Conservation (phyloP, 345 rosid species). For the Populus euphratica region DNA sequence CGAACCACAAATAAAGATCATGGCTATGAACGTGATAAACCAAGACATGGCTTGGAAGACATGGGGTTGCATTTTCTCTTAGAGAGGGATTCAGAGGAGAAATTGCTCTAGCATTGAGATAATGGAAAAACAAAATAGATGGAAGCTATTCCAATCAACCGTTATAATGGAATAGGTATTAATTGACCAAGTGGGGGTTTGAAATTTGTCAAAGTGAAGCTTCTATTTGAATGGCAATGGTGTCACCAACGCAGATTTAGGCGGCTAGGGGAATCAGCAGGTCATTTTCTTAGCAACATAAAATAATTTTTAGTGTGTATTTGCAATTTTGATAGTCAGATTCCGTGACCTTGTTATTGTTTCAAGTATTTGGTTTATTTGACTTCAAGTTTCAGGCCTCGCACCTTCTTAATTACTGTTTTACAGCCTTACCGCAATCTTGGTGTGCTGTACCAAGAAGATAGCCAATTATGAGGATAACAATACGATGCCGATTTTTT, state of each 20-base stretch:
- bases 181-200: neutral
- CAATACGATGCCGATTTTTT: no score
- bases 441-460: no score
- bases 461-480: no score
- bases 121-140: neutral
- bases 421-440: no score
- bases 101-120: neutral
- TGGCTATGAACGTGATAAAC: neutral
- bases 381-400: no score
- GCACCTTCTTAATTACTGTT: no score
- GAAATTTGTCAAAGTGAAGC: neutral
- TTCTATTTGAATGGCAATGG: neutral
- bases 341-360: neutral
- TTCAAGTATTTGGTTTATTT: neutral
- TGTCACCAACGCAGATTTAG: neutral
- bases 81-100: neutral
- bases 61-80: neutral
- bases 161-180: neutral
- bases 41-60: neutral
- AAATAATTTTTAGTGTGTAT: neutral
- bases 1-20: neutral
- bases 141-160: neutral
- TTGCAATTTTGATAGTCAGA: neutral
- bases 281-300: neutral
- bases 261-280: neutral